Evolutionary conservation across 2,329 filamentous ascomycete species (phyloP), one percentile per base, ranked within the genome.

Genomic region (Lecanicillium sp.): DNA sequence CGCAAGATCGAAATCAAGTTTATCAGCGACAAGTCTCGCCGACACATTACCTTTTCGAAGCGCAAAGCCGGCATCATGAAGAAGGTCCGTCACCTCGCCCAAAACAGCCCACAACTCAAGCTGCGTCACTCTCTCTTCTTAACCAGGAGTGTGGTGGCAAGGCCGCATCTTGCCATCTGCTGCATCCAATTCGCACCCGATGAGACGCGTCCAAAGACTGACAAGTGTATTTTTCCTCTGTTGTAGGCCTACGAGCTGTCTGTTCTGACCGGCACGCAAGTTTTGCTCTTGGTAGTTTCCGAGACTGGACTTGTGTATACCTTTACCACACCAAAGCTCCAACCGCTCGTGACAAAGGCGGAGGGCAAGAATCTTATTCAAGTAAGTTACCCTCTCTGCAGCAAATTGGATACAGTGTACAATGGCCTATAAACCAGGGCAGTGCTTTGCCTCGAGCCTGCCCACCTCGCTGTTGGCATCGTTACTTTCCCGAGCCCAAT

Each of bases 1-100:
- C 82, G 92, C 70, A 98, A 98, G 83, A 98, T 98, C 57, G 92
- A 98, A 68, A 98, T 98, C 71, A 98, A 98, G 77, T 98, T 98
- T 71, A 98, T 98, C 65, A 90, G 89, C 67, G 92, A 98, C 70
- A 98, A 98, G 74, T 96, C 90, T 69, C 88, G 92, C 69, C 85
- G 92, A 47, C 92, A 98, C 72, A 98, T 96, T 62, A 96, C 92
- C 56, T 96, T 98, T 65, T 96, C 90, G 53, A 98, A 98, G 80
- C 87, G 92, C 64, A 98, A 98, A 74, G 92, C 92, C 41, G 92
- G 92, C 54, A 96, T 98, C 66, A 96, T 98, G 92, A 96, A 98
- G 77, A 96, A 96, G 88, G 92, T 95, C 62, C 52, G 80, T 73
- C 9, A n/a, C n/a, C n/a, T n/a, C n/a, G n/a, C n/a, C n/a, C n/a